Conservation (phyloP, 1,284 basidiomycete species). For the Sanghuangporus sanghuang region DNA sequence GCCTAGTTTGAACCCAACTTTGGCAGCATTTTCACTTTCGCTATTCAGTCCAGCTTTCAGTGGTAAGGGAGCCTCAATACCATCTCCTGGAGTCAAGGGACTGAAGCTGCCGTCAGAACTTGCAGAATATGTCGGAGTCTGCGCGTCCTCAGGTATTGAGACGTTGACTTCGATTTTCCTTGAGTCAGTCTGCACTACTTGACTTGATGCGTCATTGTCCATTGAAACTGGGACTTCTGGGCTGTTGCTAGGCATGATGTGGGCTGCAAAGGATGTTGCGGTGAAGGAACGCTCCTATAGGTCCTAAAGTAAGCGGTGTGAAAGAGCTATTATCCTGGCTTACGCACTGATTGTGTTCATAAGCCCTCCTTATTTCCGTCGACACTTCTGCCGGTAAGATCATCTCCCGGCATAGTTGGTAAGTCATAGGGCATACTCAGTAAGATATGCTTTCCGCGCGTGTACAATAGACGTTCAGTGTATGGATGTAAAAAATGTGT, state of each 20-base stretch:
- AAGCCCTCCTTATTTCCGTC: no score
- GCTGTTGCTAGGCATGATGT: not conserved
- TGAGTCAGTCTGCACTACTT: not conserved
- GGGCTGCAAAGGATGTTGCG: not conserved
- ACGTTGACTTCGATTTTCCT: not conserved
- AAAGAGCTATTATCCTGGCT: no score
- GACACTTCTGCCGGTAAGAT: no score
- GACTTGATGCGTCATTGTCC: not conserved
- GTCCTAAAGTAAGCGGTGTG: not conserved
- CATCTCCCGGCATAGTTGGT: no score
- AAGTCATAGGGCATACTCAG: no score
- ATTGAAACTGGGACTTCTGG: not conserved
- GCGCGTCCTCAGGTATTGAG: no score
- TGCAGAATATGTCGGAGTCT: not conserved
- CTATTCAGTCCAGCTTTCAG: not conserved
- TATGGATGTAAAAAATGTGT: no score
- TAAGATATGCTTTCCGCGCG: no score
- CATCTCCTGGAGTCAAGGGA: not conserved
- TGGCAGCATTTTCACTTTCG: not conserved
- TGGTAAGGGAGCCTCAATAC: not conserved
- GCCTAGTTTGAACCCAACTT: slow-evolving; percentile 7
- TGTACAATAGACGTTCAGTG: no score
- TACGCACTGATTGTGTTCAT: no score
- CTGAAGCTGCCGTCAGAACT: not conserved
- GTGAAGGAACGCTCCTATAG: not conserved